Conservation (phyloP, 2,329 filamentous ascomycete species). For the Botrytis sinoallii region DNA sequence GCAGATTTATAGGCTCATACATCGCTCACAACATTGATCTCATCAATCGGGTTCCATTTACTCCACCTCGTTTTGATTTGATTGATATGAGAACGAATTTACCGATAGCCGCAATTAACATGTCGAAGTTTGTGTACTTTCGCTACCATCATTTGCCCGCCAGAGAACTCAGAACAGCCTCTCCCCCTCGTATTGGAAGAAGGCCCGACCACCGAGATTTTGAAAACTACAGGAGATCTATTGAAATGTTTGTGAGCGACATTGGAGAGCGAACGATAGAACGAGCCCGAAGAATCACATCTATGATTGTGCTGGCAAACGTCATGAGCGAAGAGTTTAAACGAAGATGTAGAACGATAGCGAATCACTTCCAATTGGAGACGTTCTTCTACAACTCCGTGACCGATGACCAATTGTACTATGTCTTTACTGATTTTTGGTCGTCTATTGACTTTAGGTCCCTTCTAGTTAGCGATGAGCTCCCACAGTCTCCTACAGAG, state of each 20-base stretch:
- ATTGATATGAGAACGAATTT: not conserved
- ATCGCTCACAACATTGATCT: not conserved
- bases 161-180: accelerated
- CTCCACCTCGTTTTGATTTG: not conserved
- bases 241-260: not conserved
- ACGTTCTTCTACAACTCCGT: not conserved
- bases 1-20: not conserved
- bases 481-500: not conserved
- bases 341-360: not conserved
- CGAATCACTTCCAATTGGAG: not conserved
- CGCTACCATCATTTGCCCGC: not conserved
- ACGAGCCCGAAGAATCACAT: not conserved
- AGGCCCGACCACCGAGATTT: not conserved
- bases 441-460: not conserved
- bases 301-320: constrained; percentile 1
- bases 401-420: constrained; percentile 8
- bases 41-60: not conserved
- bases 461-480: not conserved
- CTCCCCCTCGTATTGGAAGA: not conserved
- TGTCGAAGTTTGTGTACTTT: not conserved
- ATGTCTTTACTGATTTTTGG: not conserved
- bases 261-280: not conserved
- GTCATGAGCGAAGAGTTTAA: not conserved
- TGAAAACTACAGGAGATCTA: not conserved
- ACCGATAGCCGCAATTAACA: not conserved